Percentiles rank a stretch among this genome's conserved stretches.
phyloP scores from a whole-genome alignment of 176 grass and related monocot species.

The Elymus sibiricus region DNA sequence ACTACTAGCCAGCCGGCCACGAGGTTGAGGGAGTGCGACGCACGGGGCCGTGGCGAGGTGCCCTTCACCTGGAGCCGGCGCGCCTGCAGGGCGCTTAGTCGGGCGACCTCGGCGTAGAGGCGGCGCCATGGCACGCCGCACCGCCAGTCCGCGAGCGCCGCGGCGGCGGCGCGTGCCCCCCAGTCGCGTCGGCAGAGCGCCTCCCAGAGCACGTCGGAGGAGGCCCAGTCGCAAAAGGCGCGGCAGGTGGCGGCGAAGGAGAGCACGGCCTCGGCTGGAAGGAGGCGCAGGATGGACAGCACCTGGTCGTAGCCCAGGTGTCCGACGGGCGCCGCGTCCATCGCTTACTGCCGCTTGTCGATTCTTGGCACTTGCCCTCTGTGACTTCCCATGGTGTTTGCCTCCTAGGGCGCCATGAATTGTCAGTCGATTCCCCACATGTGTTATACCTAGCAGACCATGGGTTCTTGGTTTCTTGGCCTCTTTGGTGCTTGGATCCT shows the following conservation, averaged over 20 bases:
- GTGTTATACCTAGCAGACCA: not conserved
- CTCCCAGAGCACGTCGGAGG: slow-evolving; percentile 83
- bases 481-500: not conserved
- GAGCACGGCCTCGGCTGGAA: slow-evolving; percentile 68
- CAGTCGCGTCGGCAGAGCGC: slow-evolving; percentile 74
- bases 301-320: slow-evolving; percentile 68
- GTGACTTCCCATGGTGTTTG: not conserved
- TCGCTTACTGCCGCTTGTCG: slow-evolving; percentile 28
- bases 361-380: not conserved
- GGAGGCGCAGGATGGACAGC: slow-evolving; percentile 65
- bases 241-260: slow-evolving; percentile 78
- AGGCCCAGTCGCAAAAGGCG: slow-evolving; percentile 54
- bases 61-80: slow-evolving; percentile 44
- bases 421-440: not conserved
- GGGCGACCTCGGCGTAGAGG: slow-evolving; percentile 62
- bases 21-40: slow-evolving; percentile 92
- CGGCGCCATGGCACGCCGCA: slow-evolving; percentile 50
- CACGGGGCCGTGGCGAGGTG: slow-evolving; percentile 56
- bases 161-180: slow-evolving; percentile 28
- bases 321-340: slow-evolving; percentile 38
- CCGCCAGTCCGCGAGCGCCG: slow-evolving; percentile 33
- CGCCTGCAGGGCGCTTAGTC: slow-evolving; percentile 45
- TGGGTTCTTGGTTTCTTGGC: slow-evolving; percentile 18
- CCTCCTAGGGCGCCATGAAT: slow-evolving; percentile 20
- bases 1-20: slow-evolving; percentile 81